These are phyloP conservation scores for Agastache rugosa DNA, from an alignment of 257 asterid species.

Conservation along the genomic window DNA sequence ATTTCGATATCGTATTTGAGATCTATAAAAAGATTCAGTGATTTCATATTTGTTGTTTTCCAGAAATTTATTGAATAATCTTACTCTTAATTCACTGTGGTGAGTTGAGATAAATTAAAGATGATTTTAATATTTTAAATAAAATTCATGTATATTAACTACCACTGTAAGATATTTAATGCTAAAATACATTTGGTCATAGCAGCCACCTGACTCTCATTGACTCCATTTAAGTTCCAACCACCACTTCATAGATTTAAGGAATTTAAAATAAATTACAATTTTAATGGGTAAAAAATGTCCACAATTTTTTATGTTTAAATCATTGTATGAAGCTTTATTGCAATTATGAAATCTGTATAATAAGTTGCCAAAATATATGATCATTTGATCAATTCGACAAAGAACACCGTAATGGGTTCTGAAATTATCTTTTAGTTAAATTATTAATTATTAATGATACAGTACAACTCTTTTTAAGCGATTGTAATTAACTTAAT, in stretches of 20 bases:
- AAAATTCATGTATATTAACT: not conserved
- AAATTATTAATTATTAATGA: not conserved
- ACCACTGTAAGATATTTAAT: not conserved
- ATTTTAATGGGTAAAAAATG: not conserved
- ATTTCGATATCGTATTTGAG: not conserved
- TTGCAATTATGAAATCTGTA: not conserved
- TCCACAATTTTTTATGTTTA: not conserved
- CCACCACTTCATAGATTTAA: not conserved
- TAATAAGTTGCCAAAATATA: not conserved
- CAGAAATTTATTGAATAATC: no score
- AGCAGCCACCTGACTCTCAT: not conserved
- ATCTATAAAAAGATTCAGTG: not conserved
- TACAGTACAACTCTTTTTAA: not conserved
- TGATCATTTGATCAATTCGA: no score
- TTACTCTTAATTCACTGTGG: not conserved
- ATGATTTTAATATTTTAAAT: not conserved
- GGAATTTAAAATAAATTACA: no score
- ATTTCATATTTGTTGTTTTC: not conserved
- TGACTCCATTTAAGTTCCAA: constrained; percentile 1
- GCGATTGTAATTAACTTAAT: not conserved
- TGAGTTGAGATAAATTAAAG: not conserved
- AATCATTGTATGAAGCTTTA: not conserved
- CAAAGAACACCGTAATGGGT: no score
- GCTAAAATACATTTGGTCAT: not conserved
- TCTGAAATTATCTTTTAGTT: not conserved